Evolutionary conservation across 805 yeast genomes (phyloP).

Genomic region (Candida nonsorbophila): DNA sequence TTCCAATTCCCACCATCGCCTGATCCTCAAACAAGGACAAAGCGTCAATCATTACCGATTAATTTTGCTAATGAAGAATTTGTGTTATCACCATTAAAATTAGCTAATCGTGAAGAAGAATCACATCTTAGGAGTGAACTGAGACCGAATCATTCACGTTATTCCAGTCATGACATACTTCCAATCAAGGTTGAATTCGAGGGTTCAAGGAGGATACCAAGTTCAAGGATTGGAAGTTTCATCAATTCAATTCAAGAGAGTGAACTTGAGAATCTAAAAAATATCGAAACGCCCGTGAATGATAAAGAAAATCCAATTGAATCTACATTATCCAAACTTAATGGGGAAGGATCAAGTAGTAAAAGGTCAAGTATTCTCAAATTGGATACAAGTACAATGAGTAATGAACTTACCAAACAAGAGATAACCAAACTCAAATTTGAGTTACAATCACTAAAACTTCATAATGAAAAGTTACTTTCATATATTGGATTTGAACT

Average conservation of each 20-base stretch:
- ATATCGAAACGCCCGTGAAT: slow-evolving; percentile 1
- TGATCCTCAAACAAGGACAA: slow-evolving; percentile 21
- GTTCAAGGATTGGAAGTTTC: slow-evolving; percentile 1
- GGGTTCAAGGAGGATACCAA: slow-evolving; percentile 21
- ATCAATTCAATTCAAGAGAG: not conserved
- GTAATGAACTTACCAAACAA: slow-evolving; percentile 8
- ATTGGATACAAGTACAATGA: slow-evolving; percentile 3
- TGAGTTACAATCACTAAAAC: slow-evolving; percentile 47
- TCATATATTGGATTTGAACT: slow-evolving; percentile 54
- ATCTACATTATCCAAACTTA: slow-evolving; percentile 6
- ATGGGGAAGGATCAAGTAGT: slow-evolving; percentile 3
- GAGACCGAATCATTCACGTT: slow-evolving; percentile 32
- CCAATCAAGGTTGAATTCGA: slow-evolving; percentile 43
- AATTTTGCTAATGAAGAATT: slow-evolving; percentile 27
- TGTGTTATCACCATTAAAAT: slow-evolving; percentile 37
- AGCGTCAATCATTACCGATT: slow-evolving; percentile 32
- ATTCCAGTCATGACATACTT: slow-evolving; percentile 37
- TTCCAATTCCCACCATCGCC: slow-evolving; percentile 28
- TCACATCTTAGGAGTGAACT: slow-evolving; percentile 14
- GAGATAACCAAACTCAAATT: slow-evolving; percentile 48
- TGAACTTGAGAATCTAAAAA: not conserved
- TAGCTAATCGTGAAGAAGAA: slow-evolving; percentile 17
- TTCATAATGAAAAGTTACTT: slow-evolving; percentile 52
- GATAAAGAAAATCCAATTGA: slow-evolving; percentile 3
- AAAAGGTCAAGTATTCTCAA: slow-evolving; percentile 6